Evolutionary conservation across 2,329 filamentous ascomycete species (phyloP).

Genomic region (Lasiodiplodia sp.): DNA sequence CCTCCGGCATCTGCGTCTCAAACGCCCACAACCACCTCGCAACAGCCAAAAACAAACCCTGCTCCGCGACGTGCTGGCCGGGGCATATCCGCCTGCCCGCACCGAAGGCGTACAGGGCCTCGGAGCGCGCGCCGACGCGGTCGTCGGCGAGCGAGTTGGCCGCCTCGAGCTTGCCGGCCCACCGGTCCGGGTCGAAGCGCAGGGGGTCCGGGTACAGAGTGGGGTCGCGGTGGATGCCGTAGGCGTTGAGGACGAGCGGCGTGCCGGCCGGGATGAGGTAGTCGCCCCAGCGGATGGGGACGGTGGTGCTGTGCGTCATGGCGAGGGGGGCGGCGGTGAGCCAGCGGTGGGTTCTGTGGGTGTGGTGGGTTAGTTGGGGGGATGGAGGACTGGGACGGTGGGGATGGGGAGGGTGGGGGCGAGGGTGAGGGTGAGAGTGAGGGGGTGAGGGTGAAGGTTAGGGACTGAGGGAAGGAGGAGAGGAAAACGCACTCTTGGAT

Average conservation of each 20-base stretch:
- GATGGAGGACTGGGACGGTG: no score
- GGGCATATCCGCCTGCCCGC: constrained; percentile 30
- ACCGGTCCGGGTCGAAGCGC: constrained; percentile 32
- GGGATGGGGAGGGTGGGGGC: not conserved
- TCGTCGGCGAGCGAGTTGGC: constrained; percentile 34
- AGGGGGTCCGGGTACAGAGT: constrained; percentile 21
- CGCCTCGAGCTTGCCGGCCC: constrained; percentile 34
- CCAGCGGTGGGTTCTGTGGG: constrained; percentile 10
- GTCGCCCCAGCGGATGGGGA: constrained; percentile 44
- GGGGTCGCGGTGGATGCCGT: constrained; percentile 43
- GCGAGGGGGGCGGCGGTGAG: constrained; percentile 33
- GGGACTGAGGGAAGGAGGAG: constrained; percentile 29
- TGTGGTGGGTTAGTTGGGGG: no score
- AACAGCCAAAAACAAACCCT: constrained; percentile 20
- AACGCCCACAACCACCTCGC: constrained; percentile 30
- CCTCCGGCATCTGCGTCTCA: constrained; percentile 6
- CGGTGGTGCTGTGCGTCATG: constrained; percentile 46
- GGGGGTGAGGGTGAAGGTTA: not conserved
- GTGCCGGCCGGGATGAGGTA: constrained; percentile 49
- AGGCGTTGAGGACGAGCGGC: constrained; percentile 48
- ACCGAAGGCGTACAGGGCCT: constrained; percentile 47
- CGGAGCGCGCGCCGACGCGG: constrained; percentile 31
- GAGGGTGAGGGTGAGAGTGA: no score
- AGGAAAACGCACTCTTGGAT: constrained; percentile 32
- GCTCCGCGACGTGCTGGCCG: constrained; percentile 30